These are phyloP conservation scores for Millerozyma acaciae DNA, from an alignment of 805 yeast species.

Conservation along the genomic window DNA sequence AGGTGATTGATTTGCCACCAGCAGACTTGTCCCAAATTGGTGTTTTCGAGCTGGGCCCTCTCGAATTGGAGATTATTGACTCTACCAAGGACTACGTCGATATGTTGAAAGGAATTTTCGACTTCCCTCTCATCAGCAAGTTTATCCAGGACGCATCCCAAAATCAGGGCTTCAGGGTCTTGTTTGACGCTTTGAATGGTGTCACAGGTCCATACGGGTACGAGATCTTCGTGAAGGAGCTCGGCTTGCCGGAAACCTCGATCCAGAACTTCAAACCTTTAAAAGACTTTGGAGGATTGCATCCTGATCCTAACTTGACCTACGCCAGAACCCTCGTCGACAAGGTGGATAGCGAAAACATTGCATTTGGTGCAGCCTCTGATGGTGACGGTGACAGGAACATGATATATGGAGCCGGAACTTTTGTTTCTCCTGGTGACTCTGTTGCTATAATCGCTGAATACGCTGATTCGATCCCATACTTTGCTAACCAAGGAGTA, in stretches of 20 bases:
- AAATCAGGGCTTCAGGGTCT: constrained; percentile 57
- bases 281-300: constrained; percentile 95
- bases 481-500: constrained; percentile 79
- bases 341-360: constrained; percentile 73
- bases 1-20: constrained; percentile 54
- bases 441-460: constrained; percentile 97
- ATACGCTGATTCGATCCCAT: constrained; percentile 86
- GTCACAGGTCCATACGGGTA: constrained; percentile 96
- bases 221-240: constrained; percentile 77
- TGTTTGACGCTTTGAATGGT: constrained; percentile 91
- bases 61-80: constrained; percentile 79
- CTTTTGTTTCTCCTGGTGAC: constrained; percentile 98
- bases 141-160: constrained; percentile 55
- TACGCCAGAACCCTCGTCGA: constrained; percentile 86
- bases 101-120: constrained; percentile 82
- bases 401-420: constrained; percentile 93
- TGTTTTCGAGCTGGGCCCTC: constrained; percentile 44
- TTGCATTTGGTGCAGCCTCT: constrained; percentile 97
- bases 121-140: constrained; percentile 71
- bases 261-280: constrained; percentile 77
- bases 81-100: constrained; percentile 73
- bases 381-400: constrained; percentile 98
- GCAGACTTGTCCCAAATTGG: constrained; percentile 66
- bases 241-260: constrained; percentile 66
- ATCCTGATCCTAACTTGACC: constrained; percentile 96